Conservation (phyloP, 2,329 filamentous ascomycete genomes). For the Helicocarpus griseus region DNA sequence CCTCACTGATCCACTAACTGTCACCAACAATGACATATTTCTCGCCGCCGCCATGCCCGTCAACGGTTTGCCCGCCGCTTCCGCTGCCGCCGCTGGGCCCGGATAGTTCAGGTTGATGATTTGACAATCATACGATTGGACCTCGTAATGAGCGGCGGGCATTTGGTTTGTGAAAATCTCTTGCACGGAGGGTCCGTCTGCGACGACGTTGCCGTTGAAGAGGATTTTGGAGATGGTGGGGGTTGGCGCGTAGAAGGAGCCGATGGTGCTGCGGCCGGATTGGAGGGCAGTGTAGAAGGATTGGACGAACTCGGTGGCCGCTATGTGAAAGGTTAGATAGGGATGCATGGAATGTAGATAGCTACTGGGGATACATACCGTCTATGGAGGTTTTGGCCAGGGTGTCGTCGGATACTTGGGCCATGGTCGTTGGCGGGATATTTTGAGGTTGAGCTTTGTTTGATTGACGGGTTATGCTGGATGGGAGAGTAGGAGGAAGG, state of each 20-base stretch:
- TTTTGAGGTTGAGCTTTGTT: not conserved
- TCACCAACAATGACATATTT: slow-evolving; percentile 62
- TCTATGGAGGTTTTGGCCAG: slow-evolving; percentile 35
- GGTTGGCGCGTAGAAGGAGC: slow-evolving; percentile 58
- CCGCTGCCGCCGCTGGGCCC: slow-evolving; percentile 27
- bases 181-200: slow-evolving; percentile 56
- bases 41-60: slow-evolving; percentile 29
- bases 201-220: slow-evolving; percentile 65
- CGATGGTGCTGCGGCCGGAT: slow-evolving; percentile 46
- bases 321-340: slow-evolving; percentile 31
- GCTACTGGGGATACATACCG: slow-evolving; percentile 18
- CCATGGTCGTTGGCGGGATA: slow-evolving; percentile 25
- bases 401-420: slow-evolving; percentile 23
- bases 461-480: not conserved
- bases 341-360: not conserved
- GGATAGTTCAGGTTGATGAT: slow-evolving; percentile 63
- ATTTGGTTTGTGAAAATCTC: slow-evolving; percentile 59
- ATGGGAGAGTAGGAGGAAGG: not conserved
- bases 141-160: slow-evolving; percentile 56
- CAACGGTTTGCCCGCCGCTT: slow-evolving; percentile 19
- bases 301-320: slow-evolving; percentile 61
- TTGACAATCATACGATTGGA: slow-evolving; percentile 68
- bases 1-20: slow-evolving; percentile 62
- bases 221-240: slow-evolving; percentile 55
- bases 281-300: slow-evolving; percentile 68